These are phyloP conservation scores for Xylaria sp. DNA, from an alignment of 2,329 filamentous ascomycete species.

Conservation along the genomic window DNA sequence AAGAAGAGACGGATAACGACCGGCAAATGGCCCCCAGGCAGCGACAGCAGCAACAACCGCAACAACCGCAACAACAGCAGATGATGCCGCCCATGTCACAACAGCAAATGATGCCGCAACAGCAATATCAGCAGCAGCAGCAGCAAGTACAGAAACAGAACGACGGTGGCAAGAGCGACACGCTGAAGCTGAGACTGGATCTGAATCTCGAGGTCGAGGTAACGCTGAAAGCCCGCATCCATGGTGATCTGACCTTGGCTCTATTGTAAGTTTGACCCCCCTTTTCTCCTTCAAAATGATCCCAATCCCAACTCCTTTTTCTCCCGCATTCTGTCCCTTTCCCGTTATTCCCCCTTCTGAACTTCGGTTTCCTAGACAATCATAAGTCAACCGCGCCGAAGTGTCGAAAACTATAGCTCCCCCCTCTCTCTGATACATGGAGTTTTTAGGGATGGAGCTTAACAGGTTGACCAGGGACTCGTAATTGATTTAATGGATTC, in stretches of 20 bases:
- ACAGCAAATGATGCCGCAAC: constrained; percentile 29
- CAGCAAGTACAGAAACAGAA: constrained; percentile 25
- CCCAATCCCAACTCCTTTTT: neutral
- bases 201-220: constrained; percentile 84
- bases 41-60: constrained; percentile 18
- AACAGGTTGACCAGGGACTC: constrained; percentile 25
- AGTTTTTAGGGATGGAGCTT: constrained; percentile 26
- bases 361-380: constrained; percentile 27
- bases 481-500: neutral
- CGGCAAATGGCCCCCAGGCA: constrained; percentile 24
- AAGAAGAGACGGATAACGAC: constrained; percentile 17
- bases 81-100: constrained; percentile 23
- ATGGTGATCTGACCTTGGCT: constrained; percentile 79
- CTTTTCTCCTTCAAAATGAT: too few species aligned
- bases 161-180: constrained; percentile 58
- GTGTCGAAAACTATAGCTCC: constrained; percentile 10
- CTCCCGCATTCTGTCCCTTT: neutral
- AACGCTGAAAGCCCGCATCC: constrained; percentile 82
- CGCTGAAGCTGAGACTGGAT: constrained; percentile 74
- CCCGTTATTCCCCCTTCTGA: constrained; percentile 23
- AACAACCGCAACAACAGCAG: constrained; percentile 21
- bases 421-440: constrained; percentile 25
- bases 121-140: constrained; percentile 25
- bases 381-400: constrained; percentile 25
- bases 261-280: constrained; percentile 53